These are phyloP conservation scores for Plasmodium yoelii DNA, from an alignment of 169 alveolate species.

Conservation along the genomic window DNA sequence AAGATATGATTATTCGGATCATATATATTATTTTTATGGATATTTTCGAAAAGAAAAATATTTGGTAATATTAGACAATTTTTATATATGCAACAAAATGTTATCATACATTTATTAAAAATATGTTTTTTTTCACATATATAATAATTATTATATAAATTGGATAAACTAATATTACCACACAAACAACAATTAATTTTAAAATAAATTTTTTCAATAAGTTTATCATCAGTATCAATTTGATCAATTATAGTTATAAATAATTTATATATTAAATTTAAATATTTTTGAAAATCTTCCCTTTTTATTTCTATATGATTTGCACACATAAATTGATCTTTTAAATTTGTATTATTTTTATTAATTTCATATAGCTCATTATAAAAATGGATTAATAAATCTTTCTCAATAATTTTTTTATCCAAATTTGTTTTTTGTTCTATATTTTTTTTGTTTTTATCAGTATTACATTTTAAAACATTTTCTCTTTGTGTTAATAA, in stretches of 20 bases:
- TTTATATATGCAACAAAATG: conserved; percentile 58
- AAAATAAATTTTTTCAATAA: conserved; percentile 41
- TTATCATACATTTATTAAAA: conserved; percentile 66
- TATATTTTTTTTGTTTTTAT: background rate
- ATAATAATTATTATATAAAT: conserved; percentile 68
- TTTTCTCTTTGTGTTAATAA: background rate
- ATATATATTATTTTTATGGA: conserved; percentile 18
- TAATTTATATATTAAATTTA: conserved; percentile 9
- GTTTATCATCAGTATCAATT: conserved; percentile 17
- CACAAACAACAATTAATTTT: conserved; percentile 44
- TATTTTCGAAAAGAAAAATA: conserved; percentile 1
- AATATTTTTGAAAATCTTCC: conserved; percentile 16
- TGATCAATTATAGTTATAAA: background rate
- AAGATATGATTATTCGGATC: background rate
- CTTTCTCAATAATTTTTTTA: background rate
- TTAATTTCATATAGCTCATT: conserved; percentile 5
- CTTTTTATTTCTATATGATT: background rate
- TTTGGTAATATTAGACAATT: conserved; percentile 52
- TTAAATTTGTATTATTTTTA: background rate
- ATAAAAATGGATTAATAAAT: background rate
- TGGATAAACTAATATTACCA: conserved; percentile 31
- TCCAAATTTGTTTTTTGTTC: background rate
- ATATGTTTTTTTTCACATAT: conserved; percentile 61
- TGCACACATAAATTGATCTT: background rate
- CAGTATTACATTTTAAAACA: background rate